Conservation (phyloP, 2,329 filamentous ascomycete species). For the Ceratocystiopsis minuta region DNA sequence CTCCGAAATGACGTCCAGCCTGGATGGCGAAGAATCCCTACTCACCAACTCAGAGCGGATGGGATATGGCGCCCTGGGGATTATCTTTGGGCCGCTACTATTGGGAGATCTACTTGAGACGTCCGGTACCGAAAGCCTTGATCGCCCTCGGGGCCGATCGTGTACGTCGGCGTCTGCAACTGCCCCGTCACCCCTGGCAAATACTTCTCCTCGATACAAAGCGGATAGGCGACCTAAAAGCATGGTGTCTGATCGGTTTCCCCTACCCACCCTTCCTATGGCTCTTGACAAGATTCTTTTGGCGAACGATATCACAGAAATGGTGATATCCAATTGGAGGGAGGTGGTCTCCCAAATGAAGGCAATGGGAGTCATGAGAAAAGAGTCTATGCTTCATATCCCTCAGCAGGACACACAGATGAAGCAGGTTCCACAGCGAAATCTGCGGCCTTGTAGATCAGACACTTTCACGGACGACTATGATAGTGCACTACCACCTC, state of each 20-base stretch:
- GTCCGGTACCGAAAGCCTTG: slow-evolving; percentile 24
- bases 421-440: neutral
- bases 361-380: slow-evolving; percentile 21
- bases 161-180: slow-evolving; percentile 18
- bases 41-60: slow-evolving; percentile 40
- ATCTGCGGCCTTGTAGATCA: slow-evolving; percentile 6
- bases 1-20: slow-evolving; percentile 35
- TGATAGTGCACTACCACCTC: neutral
- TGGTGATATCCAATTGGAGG: slow-evolving; percentile 48
- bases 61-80: slow-evolving; percentile 44
- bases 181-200: slow-evolving; percentile 16
- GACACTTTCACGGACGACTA: slow-evolving; percentile 6
- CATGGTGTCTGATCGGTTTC: slow-evolving; percentile 7
- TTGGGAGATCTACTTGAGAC: slow-evolving; percentile 37
- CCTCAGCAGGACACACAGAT: neutral
- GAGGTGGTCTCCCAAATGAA: slow-evolving; percentile 44
- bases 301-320: slow-evolving; percentile 42
- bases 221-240: slow-evolving; percentile 17
- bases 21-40: slow-evolving; percentile 21
- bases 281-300: slow-evolving; percentile 37
- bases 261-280: slow-evolving; percentile 10
- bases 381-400: slow-evolving; percentile 3
- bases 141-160: slow-evolving; percentile 11
- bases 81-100: slow-evolving; percentile 47
- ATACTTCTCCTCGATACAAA: slow-evolving; percentile 22